Percentiles rank a stretch among this genome's conserved stretches.
These are phyloP conservation scores for Boletus hoseneyae DNA, from an alignment of 1,284 basidiomycete species.

Conservation along the genomic window DNA sequence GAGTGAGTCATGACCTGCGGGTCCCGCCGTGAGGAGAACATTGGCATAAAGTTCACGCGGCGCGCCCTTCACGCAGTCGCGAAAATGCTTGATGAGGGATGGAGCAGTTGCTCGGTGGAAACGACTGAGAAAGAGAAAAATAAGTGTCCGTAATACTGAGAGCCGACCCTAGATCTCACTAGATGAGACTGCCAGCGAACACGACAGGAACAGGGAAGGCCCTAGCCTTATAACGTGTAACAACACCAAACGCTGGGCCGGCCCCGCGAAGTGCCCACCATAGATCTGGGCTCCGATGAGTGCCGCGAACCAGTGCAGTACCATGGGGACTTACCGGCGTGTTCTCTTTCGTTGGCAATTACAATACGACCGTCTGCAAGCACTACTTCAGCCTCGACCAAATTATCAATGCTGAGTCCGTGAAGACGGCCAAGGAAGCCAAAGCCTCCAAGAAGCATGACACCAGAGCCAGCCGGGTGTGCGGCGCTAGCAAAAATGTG, in stretches of 20 bases:
- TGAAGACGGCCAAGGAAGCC: constrained; percentile 83
- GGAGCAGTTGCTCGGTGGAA: constrained; percentile 82
- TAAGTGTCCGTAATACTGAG: neutral
- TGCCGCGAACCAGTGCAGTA: neutral
- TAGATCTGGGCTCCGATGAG: constrained; percentile 47
- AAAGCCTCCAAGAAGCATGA: constrained; percentile 86
- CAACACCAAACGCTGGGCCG: constrained; percentile 80
- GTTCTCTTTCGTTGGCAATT: constrained; percentile 61
- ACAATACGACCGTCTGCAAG: constrained; percentile 77
- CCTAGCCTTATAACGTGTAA: constrained; percentile 82
- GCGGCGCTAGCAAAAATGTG: constrained; percentile 52
- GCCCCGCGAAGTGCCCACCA: constrained; percentile 92
- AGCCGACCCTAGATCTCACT: constrained; percentile 46
- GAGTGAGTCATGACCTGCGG: constrained; percentile 75
- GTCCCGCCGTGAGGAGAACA: constrained; percentile 84
- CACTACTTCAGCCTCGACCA: constrained; percentile 84
- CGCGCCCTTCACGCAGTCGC: constrained; percentile 87
- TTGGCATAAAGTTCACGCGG: constrained; percentile 87
- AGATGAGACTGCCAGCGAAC: constrained; percentile 88
- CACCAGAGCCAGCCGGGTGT: constrained; percentile 74
- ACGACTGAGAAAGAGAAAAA: constrained; percentile 46
- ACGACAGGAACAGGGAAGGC: constrained; percentile 87
- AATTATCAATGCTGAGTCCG: constrained; percentile 81
- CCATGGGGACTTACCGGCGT: constrained; percentile 48
- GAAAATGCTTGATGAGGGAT: constrained; percentile 86